phyloP scores from a whole-genome alignment of 257 asterid species.

The Linaria vulgaris region DNA sequence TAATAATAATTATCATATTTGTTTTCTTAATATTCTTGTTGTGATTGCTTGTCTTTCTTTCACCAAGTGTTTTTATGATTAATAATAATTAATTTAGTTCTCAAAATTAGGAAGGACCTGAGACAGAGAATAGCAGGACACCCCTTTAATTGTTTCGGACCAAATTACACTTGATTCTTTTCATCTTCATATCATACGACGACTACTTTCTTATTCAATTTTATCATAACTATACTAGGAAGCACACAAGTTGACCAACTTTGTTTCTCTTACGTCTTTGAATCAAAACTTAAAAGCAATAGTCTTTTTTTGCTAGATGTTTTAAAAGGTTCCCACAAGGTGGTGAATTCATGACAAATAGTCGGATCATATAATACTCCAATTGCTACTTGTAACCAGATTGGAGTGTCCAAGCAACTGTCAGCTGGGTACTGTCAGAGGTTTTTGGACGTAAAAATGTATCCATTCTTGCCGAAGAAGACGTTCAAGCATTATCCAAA shows the following conservation, averaged over 20 bases:
- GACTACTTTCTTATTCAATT: too few species aligned
- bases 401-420: conserved; percentile 93
- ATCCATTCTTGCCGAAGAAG: conserved; percentile 78
- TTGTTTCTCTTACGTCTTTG: not conserved
- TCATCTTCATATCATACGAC: too few species aligned
- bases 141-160: too few species aligned
- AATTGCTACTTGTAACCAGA: conserved; percentile 52
- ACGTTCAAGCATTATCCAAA: conserved; percentile 56
- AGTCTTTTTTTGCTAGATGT: not conserved
- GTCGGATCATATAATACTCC: conserved; percentile 40
- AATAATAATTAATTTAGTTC: too few species aligned
- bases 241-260: not conserved
- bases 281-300: not conserved
- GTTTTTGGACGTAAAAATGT: conserved; percentile 55
- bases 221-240: too few species aligned
- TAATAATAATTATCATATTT: too few species aligned
- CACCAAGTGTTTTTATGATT: too few species aligned
- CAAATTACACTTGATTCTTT: too few species aligned
- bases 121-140: too few species aligned
- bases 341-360: conserved; percentile 27
- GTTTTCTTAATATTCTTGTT: not conserved
- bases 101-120: too few species aligned
- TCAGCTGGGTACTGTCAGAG: conserved; percentile 70
- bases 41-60: conserved; percentile 5
- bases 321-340: not conserved